Evolutionary conservation across 441 rosid genomes (phyloP).

Genomic region (Dalechampia spathulata): DNA sequence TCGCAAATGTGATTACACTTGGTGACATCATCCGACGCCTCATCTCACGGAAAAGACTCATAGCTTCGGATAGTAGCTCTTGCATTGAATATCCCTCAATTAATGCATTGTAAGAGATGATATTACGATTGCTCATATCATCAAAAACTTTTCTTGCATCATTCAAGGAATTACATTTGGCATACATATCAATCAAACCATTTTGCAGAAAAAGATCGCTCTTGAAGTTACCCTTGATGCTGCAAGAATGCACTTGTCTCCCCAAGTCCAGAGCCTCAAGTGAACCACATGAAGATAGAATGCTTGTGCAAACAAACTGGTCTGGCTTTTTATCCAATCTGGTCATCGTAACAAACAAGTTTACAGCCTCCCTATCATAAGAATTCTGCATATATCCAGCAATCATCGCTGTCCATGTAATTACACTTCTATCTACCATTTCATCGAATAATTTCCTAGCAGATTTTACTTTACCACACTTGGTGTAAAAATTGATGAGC

Average conservation of each 20-base stretch:
- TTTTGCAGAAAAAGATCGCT: conserved; percentile 44
- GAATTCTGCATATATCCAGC: conserved; percentile 60
- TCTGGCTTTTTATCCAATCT: conserved; percentile 44
- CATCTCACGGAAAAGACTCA: conserved; percentile 50
- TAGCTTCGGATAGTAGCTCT: conserved; percentile 40
- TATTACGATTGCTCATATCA: conserved; percentile 30
- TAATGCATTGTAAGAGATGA: conserved; percentile 55
- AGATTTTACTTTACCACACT: conserved; percentile 49
- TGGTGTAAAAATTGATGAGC: conserved; percentile 61
- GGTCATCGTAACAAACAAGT: conserved; percentile 61
- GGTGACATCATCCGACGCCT: conserved; percentile 39
- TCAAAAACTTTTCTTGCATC: conserved; percentile 57
- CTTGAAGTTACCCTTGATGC: conserved; percentile 47
- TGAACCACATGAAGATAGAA: conserved; percentile 58
- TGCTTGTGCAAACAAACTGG: conserved; percentile 44
- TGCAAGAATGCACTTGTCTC: conserved; percentile 57
- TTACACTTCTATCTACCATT: conserved; percentile 34
- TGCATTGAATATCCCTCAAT: conserved; percentile 68
- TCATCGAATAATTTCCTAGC: conserved; percentile 43
- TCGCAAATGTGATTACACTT: conserved; percentile 56
- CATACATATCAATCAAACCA: conserved; percentile 67
- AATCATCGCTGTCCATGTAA: conserved; percentile 68
- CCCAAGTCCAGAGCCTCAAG: conserved; percentile 43
- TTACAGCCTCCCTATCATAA: conserved; percentile 38
- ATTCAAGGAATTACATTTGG: conserved; percentile 42